A percentile compares a stretch with the other conserved stretches of the same genome.
Evolutionary conservation across 2,329 filamentous ascomycete genomes (phyloP).

Genomic region (Colletotrichum trifolii): DNA sequence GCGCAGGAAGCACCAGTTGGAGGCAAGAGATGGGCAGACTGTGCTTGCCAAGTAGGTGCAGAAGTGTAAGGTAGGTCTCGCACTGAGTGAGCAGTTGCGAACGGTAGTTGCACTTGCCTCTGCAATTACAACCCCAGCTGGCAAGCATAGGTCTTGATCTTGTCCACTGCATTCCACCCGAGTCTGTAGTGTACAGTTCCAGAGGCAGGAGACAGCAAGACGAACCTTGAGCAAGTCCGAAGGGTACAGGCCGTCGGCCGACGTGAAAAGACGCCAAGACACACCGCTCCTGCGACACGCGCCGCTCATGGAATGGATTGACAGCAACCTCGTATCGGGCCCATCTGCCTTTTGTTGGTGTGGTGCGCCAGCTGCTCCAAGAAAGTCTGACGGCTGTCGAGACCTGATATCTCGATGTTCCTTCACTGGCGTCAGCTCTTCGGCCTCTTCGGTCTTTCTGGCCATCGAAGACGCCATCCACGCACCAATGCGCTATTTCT

Average conservation of each 20-base stretch:
- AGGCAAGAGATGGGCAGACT: no score
- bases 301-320: slow-evolving; percentile 33
- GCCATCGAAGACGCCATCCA: not conserved
- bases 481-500: slow-evolving; percentile 14
- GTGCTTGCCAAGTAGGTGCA: no score
- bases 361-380: slow-evolving; percentile 6
- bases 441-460: slow-evolving; percentile 12
- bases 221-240: no score
- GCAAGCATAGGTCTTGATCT: no score
- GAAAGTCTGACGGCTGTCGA: slow-evolving; percentile 15
- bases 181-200: no score
- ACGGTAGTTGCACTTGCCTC: no score
- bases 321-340: slow-evolving; percentile 27
- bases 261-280: slow-evolving; percentile 13
- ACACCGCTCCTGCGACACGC: slow-evolving; percentile 22
- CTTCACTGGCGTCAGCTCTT: slow-evolving; percentile 11
- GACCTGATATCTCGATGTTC: not conserved
- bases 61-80: no score
- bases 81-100: no score
- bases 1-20: not conserved
- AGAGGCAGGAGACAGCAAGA: no score
- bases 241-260: no score
- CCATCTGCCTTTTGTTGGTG: not conserved
- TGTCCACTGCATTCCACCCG: no score
- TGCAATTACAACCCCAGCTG: no score